Evolutionary conservation across 768 basidiomycete genomes (phyloP).

Genomic region (Udeniomyces megalosporus): DNA sequence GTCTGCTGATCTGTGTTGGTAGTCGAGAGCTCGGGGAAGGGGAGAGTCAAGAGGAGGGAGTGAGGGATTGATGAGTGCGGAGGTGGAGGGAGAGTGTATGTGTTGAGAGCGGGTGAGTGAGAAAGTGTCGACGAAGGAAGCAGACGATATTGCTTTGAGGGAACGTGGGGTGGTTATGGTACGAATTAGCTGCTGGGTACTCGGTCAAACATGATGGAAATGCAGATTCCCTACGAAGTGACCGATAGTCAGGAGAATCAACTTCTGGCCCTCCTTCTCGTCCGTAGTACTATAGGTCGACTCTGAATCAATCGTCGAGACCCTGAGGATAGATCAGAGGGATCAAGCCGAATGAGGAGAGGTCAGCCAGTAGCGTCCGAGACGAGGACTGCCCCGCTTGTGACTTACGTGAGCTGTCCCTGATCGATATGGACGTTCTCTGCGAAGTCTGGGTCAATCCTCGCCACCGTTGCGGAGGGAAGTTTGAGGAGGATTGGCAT

Average conservation of each 20-base stretch:
- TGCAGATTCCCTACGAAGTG: not conserved
- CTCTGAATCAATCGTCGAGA: not conserved
- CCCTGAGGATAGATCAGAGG: not conserved
- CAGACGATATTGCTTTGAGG: conserved; percentile 9
- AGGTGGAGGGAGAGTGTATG: conserved; percentile 8
- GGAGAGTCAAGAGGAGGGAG: not conserved
- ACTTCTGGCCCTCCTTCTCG: conserved; percentile 1
- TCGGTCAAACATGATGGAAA: not conserved
- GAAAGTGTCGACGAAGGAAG: not conserved
- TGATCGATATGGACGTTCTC: not conserved
- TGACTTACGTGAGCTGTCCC: not conserved
- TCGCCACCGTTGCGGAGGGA: not conserved
- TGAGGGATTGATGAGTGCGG: not conserved
- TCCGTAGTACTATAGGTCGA: not conserved
- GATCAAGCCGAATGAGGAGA: not conserved
- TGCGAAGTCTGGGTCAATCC: not conserved
- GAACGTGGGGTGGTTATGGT: too few species aligned
- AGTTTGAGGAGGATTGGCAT: not conserved
- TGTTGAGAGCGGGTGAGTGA: conserved; percentile 5
- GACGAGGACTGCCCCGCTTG: too few species aligned
- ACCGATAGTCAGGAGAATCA: not conserved
- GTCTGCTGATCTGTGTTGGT: not conserved
- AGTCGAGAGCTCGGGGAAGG: not conserved
- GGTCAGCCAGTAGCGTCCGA: too few species aligned
- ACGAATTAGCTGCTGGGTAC: too few species aligned